Evolutionary conservation across 805 yeast species (phyloP).

Genomic region (Yarrowia sp.): DNA sequence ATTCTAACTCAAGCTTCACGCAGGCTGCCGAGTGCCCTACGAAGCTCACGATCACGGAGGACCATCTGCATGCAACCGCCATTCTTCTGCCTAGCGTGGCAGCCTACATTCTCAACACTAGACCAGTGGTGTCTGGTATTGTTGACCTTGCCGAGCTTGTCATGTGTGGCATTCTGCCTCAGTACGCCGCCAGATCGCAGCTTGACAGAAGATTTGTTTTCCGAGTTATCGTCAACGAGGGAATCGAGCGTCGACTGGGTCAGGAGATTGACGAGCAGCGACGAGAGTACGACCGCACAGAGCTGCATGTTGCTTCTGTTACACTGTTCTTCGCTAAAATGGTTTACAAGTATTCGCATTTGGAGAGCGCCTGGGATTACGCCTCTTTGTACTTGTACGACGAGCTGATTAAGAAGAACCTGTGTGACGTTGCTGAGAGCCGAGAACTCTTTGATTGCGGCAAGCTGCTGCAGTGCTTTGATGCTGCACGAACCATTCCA

Average conservation of each 20-base stretch:
- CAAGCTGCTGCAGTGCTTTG: not conserved
- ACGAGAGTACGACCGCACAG: not conserved
- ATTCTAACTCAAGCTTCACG: slow-evolving; percentile 1
- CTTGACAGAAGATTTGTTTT: slow-evolving; percentile 4
- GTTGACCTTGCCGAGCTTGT: not conserved
- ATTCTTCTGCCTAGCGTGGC: not conserved
- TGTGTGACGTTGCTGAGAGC: not conserved
- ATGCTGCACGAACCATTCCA: slow-evolving; percentile 16
- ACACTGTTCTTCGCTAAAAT: slow-evolving; percentile 8
- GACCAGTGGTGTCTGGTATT: not conserved
- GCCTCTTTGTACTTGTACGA: slow-evolving; percentile 13
- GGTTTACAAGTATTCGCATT: slow-evolving; percentile 12
- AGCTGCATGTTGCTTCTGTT: not conserved
- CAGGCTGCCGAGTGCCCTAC: slow-evolving; percentile 9
- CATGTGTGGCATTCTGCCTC: not conserved
- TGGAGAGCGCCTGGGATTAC: slow-evolving; percentile 22
- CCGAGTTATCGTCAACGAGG: not conserved
- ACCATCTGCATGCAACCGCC: not conserved
- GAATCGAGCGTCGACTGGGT: not conserved
- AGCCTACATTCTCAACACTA: not conserved
- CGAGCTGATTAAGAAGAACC: not conserved
- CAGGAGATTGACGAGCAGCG: not conserved
- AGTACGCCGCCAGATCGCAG: slow-evolving; percentile 9
- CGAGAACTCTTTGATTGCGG: slow-evolving; percentile 1
- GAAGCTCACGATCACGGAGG: not conserved